phyloP scores from a whole-genome alignment of 2,329 filamentous ascomycete genomes.

The Kalaharituber pfeilii region DNA sequence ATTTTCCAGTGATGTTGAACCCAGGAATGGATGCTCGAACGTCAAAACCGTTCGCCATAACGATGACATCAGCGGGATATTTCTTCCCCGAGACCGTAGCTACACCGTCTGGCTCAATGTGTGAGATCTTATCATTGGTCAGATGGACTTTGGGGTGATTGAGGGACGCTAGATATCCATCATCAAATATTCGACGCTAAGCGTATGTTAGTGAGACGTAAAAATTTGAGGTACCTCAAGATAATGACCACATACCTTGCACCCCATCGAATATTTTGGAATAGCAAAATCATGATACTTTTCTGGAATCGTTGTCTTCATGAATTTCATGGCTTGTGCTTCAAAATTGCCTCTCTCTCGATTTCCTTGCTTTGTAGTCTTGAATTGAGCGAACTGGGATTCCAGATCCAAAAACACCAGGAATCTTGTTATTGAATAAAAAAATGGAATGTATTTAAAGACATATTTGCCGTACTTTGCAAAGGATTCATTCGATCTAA shows the following conservation, averaged over 20 bases:
- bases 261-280: conserved; percentile 45
- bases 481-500: conserved; percentile 30
- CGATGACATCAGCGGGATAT: conserved; percentile 40
- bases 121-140: conserved; percentile 34
- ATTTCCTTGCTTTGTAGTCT: conserved; percentile 27
- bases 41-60: conserved; percentile 45
- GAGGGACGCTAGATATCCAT: conserved; percentile 38
- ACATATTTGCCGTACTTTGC: conserved; percentile 33
- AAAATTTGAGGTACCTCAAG: neutral
- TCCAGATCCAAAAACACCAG: conserved; percentile 30
- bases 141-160: conserved; percentile 38
- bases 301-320: conserved; percentile 36
- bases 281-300: conserved; percentile 45
- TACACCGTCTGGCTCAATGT: conserved; percentile 32
- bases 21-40: conserved; percentile 38
- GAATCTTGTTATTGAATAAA: conserved; percentile 33
- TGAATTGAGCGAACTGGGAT: conserved; percentile 33
- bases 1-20: conserved; percentile 36
- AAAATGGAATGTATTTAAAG: conserved; percentile 34
- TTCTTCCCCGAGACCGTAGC: conserved; percentile 27
- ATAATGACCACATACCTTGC: conserved; percentile 29
- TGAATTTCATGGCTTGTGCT: conserved; percentile 30
- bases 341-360: conserved; percentile 29
- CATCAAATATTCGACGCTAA: conserved; percentile 40
- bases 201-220: neutral